Base-by-base conservation (phyloP, 345 rosid species). In the Anacardium occidentale region DNA sequence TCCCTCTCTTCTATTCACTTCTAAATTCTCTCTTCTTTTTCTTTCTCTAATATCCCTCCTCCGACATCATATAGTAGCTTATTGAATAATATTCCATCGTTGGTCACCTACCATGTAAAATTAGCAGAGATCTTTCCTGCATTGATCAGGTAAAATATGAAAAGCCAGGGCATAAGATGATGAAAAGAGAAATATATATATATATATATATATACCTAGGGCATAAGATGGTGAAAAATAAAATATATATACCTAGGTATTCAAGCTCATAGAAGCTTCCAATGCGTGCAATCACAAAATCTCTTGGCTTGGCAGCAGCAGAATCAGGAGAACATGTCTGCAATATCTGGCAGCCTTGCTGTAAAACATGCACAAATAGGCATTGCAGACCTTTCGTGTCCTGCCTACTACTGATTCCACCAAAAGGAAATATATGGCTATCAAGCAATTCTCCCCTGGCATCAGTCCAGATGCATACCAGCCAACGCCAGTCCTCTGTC, bases 401-500 rank as follows among this genome's bases (percentile, higher is more conserved):
- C 85, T 96, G 99, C 68, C 99, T 88, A 79, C 98, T 91, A 77
- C 99, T 96, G 71, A 96, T 93, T 81, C 98, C 99, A 75, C 97
- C 99, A 79, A 91, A 96, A 69, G 99, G 99, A 67, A 92, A 93
- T 77, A 96, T 89, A 78, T 93, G 94, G 78, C 91, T 89, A 85
- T 96, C 98, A 52, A 96, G 96, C 76, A 93, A 81, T 89, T 96
- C 99, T 78, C 98, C 99, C 86, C 98, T 84, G 44, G 94, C 90
- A 85, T 96, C 99, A n/a, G 99, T 93, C 99, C 99, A 96, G 77
- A 93, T 83, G 86, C 98, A 92, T 73, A 90, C 98, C 68, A 96
- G 91, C 98, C 99, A 96, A 64, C 97, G 91, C 99, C 99, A 96
- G 83, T 96, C 99, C 79, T 96, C 99, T 57, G 99, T 91, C 99